Conservation (phyloP, 2,329 filamentous ascomycete species). For the Sclerotinia trifoliorum region DNA sequence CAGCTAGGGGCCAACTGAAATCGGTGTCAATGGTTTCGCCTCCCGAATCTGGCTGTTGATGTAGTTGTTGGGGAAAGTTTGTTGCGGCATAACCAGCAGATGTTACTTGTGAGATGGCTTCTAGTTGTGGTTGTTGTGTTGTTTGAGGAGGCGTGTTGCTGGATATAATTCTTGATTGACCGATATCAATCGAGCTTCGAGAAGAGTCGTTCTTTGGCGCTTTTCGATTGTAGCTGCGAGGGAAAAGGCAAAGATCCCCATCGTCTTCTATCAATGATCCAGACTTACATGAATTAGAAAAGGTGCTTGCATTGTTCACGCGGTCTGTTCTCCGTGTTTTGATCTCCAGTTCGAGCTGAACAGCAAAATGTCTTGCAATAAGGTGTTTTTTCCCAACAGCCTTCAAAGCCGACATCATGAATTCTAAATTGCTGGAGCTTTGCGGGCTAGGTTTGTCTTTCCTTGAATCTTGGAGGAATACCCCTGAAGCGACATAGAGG, state of each 20-base stretch:
- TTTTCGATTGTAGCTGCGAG: not conserved
- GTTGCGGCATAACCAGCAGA: too few species aligned
- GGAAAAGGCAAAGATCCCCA: not conserved
- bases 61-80: not conserved
- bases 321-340: conserved; percentile 43
- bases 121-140: not conserved
- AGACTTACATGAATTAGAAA: not conserved
- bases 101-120: not conserved
- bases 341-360: conserved; percentile 80
- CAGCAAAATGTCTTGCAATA: conserved; percentile 80
- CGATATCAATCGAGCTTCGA: conserved; percentile 1
- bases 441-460: conserved; percentile 26
- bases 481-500: conserved; percentile 79
- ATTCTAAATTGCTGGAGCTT: conserved; percentile 59
- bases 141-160: not conserved
- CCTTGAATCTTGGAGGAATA: conserved; percentile 76
- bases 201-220: not conserved
- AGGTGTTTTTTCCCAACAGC: conserved; percentile 70
- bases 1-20: not conserved
- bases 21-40: conserved; percentile 20
- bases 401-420: conserved; percentile 76
- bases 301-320: not conserved
- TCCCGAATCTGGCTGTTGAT: conserved; percentile 1
- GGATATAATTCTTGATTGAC: not conserved
- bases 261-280: not conserved